These are phyloP conservation scores for Lactarius quietus DNA, from an alignment of 768 basidiomycete genomes.

Conservation along the genomic window DNA sequence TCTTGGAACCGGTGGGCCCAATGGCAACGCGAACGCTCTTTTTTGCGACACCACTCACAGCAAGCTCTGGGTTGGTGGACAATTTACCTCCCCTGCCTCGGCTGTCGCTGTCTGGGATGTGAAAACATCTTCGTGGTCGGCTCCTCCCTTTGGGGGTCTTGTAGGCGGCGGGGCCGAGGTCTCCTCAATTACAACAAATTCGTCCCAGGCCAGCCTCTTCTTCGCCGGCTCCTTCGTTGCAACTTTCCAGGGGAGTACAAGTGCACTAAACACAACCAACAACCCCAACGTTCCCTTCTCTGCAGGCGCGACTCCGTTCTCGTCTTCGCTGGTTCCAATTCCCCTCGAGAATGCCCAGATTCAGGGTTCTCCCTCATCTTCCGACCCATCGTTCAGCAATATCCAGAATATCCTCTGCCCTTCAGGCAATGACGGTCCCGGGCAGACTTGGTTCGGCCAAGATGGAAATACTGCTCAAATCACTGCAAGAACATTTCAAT, in stretches of 20 bases:
- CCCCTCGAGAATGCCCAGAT: slow-evolving; percentile 57
- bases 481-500: slow-evolving; percentile 71
- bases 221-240: slow-evolving; percentile 89
- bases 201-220: slow-evolving; percentile 69
- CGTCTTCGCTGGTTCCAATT: slow-evolving; percentile 84
- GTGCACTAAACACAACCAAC: slow-evolving; percentile 58
- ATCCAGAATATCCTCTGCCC: slow-evolving; percentile 82
- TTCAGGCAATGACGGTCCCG: slow-evolving; percentile 70
- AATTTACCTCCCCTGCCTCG: slow-evolving; percentile 62
- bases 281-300: slow-evolving; percentile 88
- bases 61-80: slow-evolving; percentile 78
- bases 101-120: slow-evolving; percentile 71
- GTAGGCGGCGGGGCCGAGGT: slow-evolving; percentile 67
- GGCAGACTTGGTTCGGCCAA: slow-evolving; percentile 80
- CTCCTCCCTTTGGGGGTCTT: slow-evolving; percentile 79
- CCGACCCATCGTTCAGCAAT: slow-evolving; percentile 55
- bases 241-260: slow-evolving; percentile 54
- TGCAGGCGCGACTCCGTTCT: slow-evolving; percentile 76
- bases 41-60: slow-evolving; percentile 68
- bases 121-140: slow-evolving; percentile 63
- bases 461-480: slow-evolving; percentile 70
- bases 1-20: slow-evolving; percentile 65
- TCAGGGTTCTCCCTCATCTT: slow-evolving; percentile 60
- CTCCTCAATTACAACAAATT: slow-evolving; percentile 68
- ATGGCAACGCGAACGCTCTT: slow-evolving; percentile 67